These are phyloP conservation scores for Trichoderma sp. DNA, from an alignment of 2,329 filamentous ascomycete genomes.

Conservation along the genomic window DNA sequence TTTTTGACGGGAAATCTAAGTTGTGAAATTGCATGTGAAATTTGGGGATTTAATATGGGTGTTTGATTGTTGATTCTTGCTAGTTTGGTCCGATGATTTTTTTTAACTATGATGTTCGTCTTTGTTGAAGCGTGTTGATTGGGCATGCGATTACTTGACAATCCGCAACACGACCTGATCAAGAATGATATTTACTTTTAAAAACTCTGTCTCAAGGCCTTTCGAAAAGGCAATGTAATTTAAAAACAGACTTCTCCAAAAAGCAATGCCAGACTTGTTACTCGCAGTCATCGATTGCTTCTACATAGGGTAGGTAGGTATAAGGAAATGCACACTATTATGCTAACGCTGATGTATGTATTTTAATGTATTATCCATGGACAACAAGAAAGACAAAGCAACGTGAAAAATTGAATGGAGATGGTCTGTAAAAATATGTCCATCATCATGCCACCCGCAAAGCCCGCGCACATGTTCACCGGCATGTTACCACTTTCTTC, in stretches of 20 bases:
- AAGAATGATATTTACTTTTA: not conserved
- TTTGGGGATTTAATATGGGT: not conserved
- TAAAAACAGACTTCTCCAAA: not conserved
- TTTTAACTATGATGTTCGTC: not conserved
- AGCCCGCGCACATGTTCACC: not conserved
- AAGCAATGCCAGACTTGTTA: accelerated
- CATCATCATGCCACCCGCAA: not conserved
- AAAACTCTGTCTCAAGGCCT: not conserved
- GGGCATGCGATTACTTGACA: not conserved
- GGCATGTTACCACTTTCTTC: too few species aligned
- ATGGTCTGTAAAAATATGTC: not conserved
- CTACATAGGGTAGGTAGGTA: not conserved
- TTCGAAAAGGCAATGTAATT: too few species aligned
- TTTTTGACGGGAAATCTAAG: not conserved
- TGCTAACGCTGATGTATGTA: not conserved
- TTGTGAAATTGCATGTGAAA: not conserved
- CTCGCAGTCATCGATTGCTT: not conserved
- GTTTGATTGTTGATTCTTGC: not conserved
- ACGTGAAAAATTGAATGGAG: not conserved
- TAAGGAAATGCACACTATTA: too few species aligned
- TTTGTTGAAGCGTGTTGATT: not conserved
- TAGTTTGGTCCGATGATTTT: not conserved
- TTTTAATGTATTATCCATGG: too few species aligned
- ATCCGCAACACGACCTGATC: not conserved
- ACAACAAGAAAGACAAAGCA: not conserved